Evolutionary conservation across 176 grass and related monocot genomes (phyloP), one percentile per base, ranked within the genome.

Genomic region (Chrysopogon serrulatus): DNA sequence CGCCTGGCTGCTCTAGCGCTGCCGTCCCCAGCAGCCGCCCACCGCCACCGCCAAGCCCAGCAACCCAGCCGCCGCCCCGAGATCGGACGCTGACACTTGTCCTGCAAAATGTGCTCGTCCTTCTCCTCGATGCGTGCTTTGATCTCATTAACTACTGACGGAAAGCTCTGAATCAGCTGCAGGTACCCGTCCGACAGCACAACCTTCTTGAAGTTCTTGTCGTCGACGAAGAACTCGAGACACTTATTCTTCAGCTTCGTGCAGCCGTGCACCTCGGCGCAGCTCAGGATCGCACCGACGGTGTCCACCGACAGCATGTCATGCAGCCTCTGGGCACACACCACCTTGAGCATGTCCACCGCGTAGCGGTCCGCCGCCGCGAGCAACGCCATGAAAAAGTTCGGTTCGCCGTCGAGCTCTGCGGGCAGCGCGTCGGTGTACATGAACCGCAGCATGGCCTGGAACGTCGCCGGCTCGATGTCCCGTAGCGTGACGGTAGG

Each of bases 401-500:
- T 31, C 19, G 10, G 53, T 57, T 28, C 61, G 61, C 1, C 28
- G 60, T 1, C 13, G 9, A 56, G 5, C 34, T 48, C 2, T 8
- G 8, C 17, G 0, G 63, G 79, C 43, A 94, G 40, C 4, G 2
- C 6, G 67, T 91, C 86, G 0, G 85, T 88, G 48, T 91, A 91
- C 35, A 91, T 69, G 74, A 91, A 94, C 65, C 78, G 66, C 1
- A 91, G 79, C 79, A 94, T 5, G 36, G 59, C 24, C 31, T 41
- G 9, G 12, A 88, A 88, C 5, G 73, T 59, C 15, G 9, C 62
- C 0, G 81, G 35, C 40, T 82, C 4, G 6, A 88, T 71, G 21
- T 59, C 81, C 0, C 32, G 37, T 6, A 91, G 7, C 4, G 64
- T 65, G 9, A 91, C 85, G 13, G 4, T 2, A 4, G 43, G 24